Percentiles rank a stretch among this genome's conserved stretches.
phyloP scores from a whole-genome alignment of 2,329 filamentous ascomycete genomes.

The Botrytis fabae region DNA sequence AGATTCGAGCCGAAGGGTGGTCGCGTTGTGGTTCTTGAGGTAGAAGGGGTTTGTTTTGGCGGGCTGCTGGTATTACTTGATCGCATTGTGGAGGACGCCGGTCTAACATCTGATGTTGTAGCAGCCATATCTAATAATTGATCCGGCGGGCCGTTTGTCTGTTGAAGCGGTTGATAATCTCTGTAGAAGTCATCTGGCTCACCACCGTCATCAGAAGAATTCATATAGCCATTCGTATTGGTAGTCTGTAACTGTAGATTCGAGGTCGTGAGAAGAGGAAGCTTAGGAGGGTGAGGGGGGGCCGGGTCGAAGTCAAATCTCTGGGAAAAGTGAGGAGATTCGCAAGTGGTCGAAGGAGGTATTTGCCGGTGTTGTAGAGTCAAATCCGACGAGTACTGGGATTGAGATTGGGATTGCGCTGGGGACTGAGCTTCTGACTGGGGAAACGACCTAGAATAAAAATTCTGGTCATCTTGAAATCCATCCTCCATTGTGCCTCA shows the following conservation, averaged over 20 bases:
- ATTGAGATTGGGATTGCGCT: conserved; percentile 15
- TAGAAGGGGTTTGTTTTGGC: conserved; percentile 48
- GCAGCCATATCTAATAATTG: conserved; percentile 35
- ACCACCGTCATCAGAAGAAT: conserved; percentile 29
- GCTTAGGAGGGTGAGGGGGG: conserved; percentile 36
- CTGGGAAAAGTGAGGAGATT: conserved; percentile 24
- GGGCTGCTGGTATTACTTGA: conserved; percentile 54
- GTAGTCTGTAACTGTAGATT: conserved; percentile 32
- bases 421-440: conserved; percentile 20
- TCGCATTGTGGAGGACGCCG: conserved; percentile 45
- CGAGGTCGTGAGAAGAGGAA: conserved; percentile 35
- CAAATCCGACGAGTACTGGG: conserved; percentile 27
- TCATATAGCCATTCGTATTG: conserved; percentile 33
- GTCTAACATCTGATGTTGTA: conserved; percentile 45
- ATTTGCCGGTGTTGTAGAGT: conserved; percentile 27
- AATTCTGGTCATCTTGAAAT: conserved; percentile 41
- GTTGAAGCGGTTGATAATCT: conserved; percentile 44
- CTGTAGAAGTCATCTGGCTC: conserved; percentile 53
- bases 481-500: conserved; percentile 39
- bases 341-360: conserved; percentile 26
- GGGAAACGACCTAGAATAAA: conserved; percentile 35
- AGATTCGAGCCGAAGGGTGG: conserved; percentile 55
- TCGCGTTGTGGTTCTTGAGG: conserved; percentile 45
- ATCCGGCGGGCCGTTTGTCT: conserved; percentile 30
- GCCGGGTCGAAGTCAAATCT: conserved; percentile 29